Evolutionary conservation across 2,329 filamentous ascomycete species (phyloP).

Genomic region (Penicillium hesseltinei): DNA sequence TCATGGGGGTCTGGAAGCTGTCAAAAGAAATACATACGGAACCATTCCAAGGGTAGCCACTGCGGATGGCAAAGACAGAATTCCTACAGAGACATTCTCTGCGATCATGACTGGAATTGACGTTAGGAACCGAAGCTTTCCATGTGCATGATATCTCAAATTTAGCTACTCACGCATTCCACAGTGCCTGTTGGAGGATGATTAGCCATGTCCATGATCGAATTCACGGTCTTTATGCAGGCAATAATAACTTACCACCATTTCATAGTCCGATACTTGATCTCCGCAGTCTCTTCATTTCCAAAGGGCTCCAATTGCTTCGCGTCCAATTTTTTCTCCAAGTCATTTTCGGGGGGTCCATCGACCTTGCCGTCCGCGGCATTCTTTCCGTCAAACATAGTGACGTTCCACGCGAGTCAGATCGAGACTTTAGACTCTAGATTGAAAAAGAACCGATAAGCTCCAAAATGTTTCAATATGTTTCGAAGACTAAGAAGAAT

Average conservation of each 20-base stretch:
- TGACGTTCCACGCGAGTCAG: slow-evolving; percentile 2
- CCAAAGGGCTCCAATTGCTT: slow-evolving; percentile 38
- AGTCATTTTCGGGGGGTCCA: slow-evolving; percentile 13
- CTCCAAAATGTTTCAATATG: not conserved
- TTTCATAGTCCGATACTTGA: slow-evolving; percentile 52
- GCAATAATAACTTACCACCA: slow-evolving; percentile 36
- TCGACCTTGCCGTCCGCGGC: slow-evolving; percentile 13
- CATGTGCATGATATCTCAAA: not conserved
- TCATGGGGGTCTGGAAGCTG: not conserved
- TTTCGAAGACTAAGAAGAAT: not conserved
- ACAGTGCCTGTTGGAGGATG: slow-evolving; percentile 29
- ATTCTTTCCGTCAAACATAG: slow-evolving; percentile 21
- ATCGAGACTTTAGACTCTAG: not conserved
- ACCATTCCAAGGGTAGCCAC: slow-evolving; percentile 56
- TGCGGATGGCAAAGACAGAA: slow-evolving; percentile 56
- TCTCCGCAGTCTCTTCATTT: slow-evolving; percentile 39
- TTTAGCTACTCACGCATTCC: slow-evolving; percentile 35
- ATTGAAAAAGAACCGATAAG: not conserved
- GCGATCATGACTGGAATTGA: slow-evolving; percentile 53
- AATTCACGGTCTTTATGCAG: not conserved
- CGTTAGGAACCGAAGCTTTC: slow-evolving; percentile 7
- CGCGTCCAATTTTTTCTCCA: slow-evolving; percentile 18
- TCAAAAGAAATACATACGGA: slow-evolving; percentile 38
- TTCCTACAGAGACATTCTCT: slow-evolving; percentile 58
- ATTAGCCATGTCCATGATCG: slow-evolving; percentile 8